Evolutionary conservation across 306 rosid species (phyloP), one percentile per base, ranked within the genome.

Genomic region (Glycine latifolia): DNA sequence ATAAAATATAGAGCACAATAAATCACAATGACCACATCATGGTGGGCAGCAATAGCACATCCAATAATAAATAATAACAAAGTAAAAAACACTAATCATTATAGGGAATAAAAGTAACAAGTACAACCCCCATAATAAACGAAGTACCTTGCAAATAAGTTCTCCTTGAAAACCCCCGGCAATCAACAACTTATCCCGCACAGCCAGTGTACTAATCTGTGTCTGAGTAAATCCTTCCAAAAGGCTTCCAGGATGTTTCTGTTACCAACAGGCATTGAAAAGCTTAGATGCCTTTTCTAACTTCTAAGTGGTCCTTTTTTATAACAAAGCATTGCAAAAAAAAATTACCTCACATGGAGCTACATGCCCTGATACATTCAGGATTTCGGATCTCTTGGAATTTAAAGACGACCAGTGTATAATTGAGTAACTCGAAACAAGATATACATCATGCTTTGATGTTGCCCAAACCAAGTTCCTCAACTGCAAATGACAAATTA

Each of bases 151-250:
- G 89, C 97, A 92, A 80, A 92, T 92, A 71, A 92, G 92, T 80
- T 92, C 97, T 61, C 97, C 97, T 75, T 91, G 95, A 81, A 92
- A 91, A 39, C 97, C 97, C 73, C 97, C 97, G 63, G 94, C 95
- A 79, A 92, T 89, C 78, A 92, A 81, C 75, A 92, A 82, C 63
- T 87, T 89, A 79, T 92, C 93, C 78, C 92, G 90, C 35, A 91
- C 95, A 47, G 97, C 87, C 83, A 92, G 86, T 16, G 97, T 92
- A 77, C 97, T 92, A 68, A 88, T 88, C 80, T 91, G 92, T 67
- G 92, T 91, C 80, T 87, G 89, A 31, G 92, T 85, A 87, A 92
- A 92, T 79, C 95, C 97, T 82, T 92, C 97, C 90, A 86, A 87
- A 66, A 91, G 90, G 79, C 91, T 92, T 56, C 97, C 97, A 13